Conservation (phyloP, 2,329 filamentous ascomycete genomes). For the Aspergillus melleus region DNA sequence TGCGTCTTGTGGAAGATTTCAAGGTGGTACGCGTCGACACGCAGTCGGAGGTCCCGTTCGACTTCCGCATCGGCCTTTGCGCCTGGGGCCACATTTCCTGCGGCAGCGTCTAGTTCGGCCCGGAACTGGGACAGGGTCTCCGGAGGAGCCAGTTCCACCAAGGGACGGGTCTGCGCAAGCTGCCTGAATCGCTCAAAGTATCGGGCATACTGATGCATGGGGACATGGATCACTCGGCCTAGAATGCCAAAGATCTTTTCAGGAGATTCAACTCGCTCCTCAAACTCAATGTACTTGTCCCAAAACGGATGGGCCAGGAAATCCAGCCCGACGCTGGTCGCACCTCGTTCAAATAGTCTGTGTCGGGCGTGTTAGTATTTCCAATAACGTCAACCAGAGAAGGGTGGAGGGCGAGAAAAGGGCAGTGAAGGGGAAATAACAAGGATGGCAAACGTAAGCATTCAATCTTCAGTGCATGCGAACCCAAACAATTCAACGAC, state of each 20-base stretch:
- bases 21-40: constrained; percentile 78
- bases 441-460: constrained; percentile 50
- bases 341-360: constrained; percentile 91
- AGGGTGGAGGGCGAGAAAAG: constrained; percentile 33
- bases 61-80: constrained; percentile 71
- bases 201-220: constrained; percentile 91
- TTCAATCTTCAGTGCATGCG: constrained; percentile 36
- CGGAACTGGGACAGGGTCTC: constrained; percentile 69
- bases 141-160: constrained; percentile 69
- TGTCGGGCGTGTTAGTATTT: constrained; percentile 40
- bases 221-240: constrained; percentile 78
- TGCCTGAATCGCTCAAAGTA: constrained; percentile 91
- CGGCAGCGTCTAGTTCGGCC: constrained; percentile 64
- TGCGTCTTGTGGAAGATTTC: constrained; percentile 80
- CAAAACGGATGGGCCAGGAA: constrained; percentile 95
- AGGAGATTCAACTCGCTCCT: constrained; percentile 81
- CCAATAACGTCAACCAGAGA: constrained; percentile 11
- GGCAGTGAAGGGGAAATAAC: constrained; percentile 39
- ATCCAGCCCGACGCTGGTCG: constrained; percentile 81
- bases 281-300: constrained; percentile 98
- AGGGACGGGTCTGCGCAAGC: constrained; percentile 69
- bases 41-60: constrained; percentile 76
- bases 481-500: constrained; percentile 42
- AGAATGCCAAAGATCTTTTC: constrained; percentile 86
- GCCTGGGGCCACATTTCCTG: constrained; percentile 42